A percentile compares a stretch with the other conserved stretches of the same genome.
phyloP scores from a whole-genome alignment of 208 protist species.

The Leishmania major region DNA sequence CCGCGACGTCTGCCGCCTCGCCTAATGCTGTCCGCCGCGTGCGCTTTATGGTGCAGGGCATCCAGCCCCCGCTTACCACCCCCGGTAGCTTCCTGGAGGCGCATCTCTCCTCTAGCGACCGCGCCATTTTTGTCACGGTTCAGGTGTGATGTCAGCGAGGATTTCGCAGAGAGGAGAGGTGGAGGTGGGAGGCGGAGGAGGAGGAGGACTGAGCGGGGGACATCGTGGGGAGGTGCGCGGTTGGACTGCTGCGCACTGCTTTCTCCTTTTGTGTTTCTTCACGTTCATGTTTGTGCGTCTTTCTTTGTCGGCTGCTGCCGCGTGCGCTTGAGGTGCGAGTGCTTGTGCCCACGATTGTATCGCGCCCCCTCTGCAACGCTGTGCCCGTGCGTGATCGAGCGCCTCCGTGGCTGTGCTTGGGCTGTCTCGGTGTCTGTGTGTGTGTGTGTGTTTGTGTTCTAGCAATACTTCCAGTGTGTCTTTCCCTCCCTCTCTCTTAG shows the following conservation, averaged over 20 bases:
- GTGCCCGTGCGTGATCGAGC: background rate
- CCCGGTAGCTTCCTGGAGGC: conserved; percentile 63
- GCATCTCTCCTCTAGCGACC: conserved; percentile 60
- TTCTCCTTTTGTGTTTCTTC: background rate
- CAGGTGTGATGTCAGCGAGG: conserved; percentile 15
- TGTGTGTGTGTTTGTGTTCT: background rate
- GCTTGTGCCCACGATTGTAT: background rate
- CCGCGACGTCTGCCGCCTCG: background rate
- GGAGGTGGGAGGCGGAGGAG: background rate
- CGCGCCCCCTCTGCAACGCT: background rate
- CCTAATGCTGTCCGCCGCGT: conserved; percentile 27
- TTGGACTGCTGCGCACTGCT: background rate
- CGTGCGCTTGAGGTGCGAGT: background rate
- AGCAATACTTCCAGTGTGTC: background rate
- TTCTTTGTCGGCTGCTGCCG: conserved; percentile 8
- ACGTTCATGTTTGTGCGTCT: conserved; percentile 3
- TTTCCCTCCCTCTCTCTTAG: background rate
- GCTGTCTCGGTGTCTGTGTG: background rate
- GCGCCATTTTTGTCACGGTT: conserved; percentile 60
- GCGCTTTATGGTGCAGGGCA: conserved; percentile 62
- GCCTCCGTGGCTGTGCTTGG: background rate
- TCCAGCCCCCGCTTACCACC: conserved; percentile 50
- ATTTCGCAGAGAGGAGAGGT: background rate
- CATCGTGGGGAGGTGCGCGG: background rate
- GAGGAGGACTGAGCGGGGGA: background rate